Conservation (phyloP, 768 basidiomycete genomes). For the Hygrophoropsis aurantiaca region DNA sequence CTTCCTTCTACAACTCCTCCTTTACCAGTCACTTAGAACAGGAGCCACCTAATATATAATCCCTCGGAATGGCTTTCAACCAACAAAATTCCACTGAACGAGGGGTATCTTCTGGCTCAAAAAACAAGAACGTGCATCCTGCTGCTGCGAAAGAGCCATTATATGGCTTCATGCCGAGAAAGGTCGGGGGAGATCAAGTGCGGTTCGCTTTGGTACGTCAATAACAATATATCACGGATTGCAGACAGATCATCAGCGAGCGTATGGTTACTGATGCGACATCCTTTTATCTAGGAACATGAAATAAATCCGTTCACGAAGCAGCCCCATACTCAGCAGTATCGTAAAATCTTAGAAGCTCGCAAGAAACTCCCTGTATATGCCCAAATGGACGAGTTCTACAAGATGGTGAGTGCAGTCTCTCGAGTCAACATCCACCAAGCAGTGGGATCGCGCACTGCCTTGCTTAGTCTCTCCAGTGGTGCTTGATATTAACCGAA, state of each 20-base stretch:
- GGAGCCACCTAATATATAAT: no score
- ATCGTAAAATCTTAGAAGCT: slow-evolving; percentile 80
- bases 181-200: slow-evolving; percentile 64
- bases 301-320: slow-evolving; percentile 90
- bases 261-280: background rate
- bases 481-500: slow-evolving; percentile 1
- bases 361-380: slow-evolving; percentile 92
- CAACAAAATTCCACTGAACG: slow-evolving; percentile 43
- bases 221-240: background rate
- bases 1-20: no score
- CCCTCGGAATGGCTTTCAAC: background rate
- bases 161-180: slow-evolving; percentile 71
- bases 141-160: slow-evolving; percentile 53
- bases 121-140: slow-evolving; percentile 8
- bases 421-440: no score
- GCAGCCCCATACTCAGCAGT: slow-evolving; percentile 69
- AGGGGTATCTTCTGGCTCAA: slow-evolving; percentile 5
- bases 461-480: background rate
- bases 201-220: slow-evolving; percentile 67
- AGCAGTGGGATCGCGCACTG: background rate
- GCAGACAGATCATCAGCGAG: no score
- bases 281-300: slow-evolving; percentile 51
- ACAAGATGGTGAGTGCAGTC: slow-evolving; percentile 68
- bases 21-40: no score
- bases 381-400: slow-evolving; percentile 90